Evolutionary conservation across 2,329 filamentous ascomycete genomes (phyloP), one percentile per base, ranked within the genome.

Genomic region (Camptophora hylomeconis): DNA sequence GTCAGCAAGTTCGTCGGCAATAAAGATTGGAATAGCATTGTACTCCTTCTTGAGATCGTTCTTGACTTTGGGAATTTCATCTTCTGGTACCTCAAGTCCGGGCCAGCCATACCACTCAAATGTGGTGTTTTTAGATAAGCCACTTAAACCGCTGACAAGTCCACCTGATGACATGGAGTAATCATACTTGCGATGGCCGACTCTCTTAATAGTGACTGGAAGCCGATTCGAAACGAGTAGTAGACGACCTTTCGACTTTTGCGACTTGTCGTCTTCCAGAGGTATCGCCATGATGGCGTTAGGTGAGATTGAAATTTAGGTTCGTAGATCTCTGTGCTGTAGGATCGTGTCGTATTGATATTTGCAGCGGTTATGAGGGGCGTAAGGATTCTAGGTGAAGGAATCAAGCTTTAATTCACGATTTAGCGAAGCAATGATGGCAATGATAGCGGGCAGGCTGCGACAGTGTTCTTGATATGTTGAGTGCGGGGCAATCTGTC

Each of bases 101-200:
- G 89, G 86, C 87, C 89, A 95, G 44, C 89, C 89, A 57, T 95
- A 95, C 89, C 89, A 98, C 56, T 89, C 81, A 57, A 95, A 95
- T 44, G 77, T 87, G 14, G 84, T 15, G 83, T 93, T 17, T 82
- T 80, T 59, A 46, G 81, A 78, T 34, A 95, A 62, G 15, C 89
- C 89, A 43, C 82, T 92, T 37, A 98, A 66, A 12, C 89, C 89
- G 28, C 83, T 93, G 47, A 95, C 89, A 21, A 98, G 71, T 21
- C 89, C 89, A 33, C 89, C 89, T 2, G 89, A 95, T 25, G 87
- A 95, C 81, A 94, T 93, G 52, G 80, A 83, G 57, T 92, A 93
- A 49, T 76, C 72, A 62, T 93, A 98, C 53, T 79, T 78, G 47
- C 83, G 86, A 64, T 93, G 82, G 29, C 89, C 82, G 30, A 78